Conservation (phyloP, 805 yeast genomes). For the Lachancea sp. region DNA sequence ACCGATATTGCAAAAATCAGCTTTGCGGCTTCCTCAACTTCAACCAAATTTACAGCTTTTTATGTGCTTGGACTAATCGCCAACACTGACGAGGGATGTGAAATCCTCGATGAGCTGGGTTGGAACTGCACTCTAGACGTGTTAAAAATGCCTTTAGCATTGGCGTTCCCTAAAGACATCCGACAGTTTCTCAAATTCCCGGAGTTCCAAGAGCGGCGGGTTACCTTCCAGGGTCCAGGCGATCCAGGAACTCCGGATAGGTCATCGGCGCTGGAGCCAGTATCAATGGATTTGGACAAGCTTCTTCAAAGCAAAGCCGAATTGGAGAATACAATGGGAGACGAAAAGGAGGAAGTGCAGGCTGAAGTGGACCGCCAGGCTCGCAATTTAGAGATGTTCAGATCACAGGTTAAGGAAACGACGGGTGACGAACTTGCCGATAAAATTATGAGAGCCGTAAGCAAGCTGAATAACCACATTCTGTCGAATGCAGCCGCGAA, state of each 20-base stretch:
- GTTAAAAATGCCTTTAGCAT: constrained; percentile 38
- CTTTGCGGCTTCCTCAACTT: constrained; percentile 43
- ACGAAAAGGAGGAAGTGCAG: constrained; percentile 5
- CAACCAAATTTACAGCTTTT: constrained; percentile 70
- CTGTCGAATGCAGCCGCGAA: constrained; percentile 49
- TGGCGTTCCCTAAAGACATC: constrained; percentile 36
- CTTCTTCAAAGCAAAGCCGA: constrained; percentile 6
- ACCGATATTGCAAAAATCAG: constrained; percentile 50
- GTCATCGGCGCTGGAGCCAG: constrained; percentile 5
- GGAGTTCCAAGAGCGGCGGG: constrained; percentile 2
- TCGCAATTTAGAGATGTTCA: constrained; percentile 4
- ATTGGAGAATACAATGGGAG: constrained; percentile 8
- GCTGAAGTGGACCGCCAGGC: constrained; percentile 7
- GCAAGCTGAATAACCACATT: constrained; percentile 52
- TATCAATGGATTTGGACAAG: constrained; percentile 10
- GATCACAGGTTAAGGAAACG: constrained; percentile 4
- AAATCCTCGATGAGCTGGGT: constrained; percentile 71
- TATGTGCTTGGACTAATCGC: constrained; percentile 71
- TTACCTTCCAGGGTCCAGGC: neutral
- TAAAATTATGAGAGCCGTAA: constrained; percentile 36
- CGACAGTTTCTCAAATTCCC: constrained; percentile 27
- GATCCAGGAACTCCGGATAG: neutral
- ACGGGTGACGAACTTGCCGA: constrained; percentile 26
- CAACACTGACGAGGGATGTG: constrained; percentile 70
- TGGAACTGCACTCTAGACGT: constrained; percentile 56